Evolutionary conservation across 2,329 filamentous ascomycete species (phyloP).

Genomic region (Neurospora sp.): DNA sequence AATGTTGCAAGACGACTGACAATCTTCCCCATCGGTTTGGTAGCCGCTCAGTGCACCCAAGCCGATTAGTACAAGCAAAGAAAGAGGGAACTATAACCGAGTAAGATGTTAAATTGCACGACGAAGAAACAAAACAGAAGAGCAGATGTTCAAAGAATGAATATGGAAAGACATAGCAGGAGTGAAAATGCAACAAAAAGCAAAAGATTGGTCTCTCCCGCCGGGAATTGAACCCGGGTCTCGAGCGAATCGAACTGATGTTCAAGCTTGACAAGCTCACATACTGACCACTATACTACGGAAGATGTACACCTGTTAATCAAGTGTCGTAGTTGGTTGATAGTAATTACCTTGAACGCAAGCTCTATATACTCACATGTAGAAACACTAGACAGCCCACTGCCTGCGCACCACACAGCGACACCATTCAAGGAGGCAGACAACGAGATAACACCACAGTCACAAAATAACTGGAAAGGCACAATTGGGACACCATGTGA

Average conservation of each 20-base stretch:
- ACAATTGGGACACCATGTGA: neutral
- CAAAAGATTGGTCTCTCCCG: neutral
- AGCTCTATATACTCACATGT: neutral
- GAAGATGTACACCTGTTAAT: neutral
- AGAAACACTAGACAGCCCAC: rapidly evolving
- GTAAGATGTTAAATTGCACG: neutral
- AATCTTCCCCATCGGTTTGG: neutral
- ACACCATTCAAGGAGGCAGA: neutral
- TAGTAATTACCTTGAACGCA: rapidly evolving
- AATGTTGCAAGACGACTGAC: neutral
- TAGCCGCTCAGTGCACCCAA: neutral
- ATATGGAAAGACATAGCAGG: neutral
- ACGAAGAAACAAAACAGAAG: no score
- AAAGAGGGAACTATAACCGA: neutral
- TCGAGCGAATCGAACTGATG: neutral
- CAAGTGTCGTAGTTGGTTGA: neutral
- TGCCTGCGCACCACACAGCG: neutral
- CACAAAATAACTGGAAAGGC: neutral
- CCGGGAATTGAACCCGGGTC: no score
- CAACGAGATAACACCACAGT: neutral
- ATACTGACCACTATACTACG: neutral
- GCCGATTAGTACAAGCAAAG: neutral
- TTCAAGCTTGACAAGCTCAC: neutral
- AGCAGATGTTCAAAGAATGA: neutral
- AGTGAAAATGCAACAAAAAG: neutral